Conservation (phyloP, 495 filamentous ascomycete species). For the Penicillium paxilli region DNA sequence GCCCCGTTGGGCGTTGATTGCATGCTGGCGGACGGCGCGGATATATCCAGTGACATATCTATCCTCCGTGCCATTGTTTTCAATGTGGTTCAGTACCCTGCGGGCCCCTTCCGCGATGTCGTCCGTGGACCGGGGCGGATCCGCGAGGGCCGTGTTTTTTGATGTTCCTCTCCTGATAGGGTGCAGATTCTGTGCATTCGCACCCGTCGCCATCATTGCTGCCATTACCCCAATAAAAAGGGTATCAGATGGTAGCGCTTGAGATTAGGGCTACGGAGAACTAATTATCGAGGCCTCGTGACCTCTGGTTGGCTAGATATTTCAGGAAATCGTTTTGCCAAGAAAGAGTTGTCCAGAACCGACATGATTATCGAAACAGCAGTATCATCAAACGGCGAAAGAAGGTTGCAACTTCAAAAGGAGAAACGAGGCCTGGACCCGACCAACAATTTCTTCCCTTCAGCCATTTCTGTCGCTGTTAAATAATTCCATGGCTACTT, state of each 20-base stretch:
- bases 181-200: constrained; percentile 14
- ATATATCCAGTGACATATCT: constrained; percentile 19
- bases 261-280: constrained; percentile 13
- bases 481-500: too few relatives aligned
- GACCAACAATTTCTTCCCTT: too few relatives aligned
- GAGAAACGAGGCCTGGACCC: too few relatives aligned
- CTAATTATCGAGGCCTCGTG: constrained; percentile 11
- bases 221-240: constrained; percentile 1
- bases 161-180: constrained; percentile 9
- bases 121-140: constrained; percentile 7
- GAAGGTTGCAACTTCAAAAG: too few relatives aligned
- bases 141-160: constrained; percentile 8
- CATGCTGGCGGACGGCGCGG: constrained; percentile 14
- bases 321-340: constrained; percentile 13
- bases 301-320: constrained; percentile 17
- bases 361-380: too few relatives aligned
- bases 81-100: constrained; percentile 9
- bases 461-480: too few relatives aligned
- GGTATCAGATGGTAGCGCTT: constrained; percentile 12
- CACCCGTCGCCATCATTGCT: constrained; percentile 10
- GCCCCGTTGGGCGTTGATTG: constrained; percentile 21
- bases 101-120: constrained; percentile 11
- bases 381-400: too few relatives aligned
- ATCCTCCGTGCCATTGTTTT: constrained; percentile 14
- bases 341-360: constrained; percentile 4